Evolutionary conservation across 164 flowering plant genomes (phyloP), one percentile per base, ranked within the genome.

Genomic region (Protea cynaroides): DNA sequence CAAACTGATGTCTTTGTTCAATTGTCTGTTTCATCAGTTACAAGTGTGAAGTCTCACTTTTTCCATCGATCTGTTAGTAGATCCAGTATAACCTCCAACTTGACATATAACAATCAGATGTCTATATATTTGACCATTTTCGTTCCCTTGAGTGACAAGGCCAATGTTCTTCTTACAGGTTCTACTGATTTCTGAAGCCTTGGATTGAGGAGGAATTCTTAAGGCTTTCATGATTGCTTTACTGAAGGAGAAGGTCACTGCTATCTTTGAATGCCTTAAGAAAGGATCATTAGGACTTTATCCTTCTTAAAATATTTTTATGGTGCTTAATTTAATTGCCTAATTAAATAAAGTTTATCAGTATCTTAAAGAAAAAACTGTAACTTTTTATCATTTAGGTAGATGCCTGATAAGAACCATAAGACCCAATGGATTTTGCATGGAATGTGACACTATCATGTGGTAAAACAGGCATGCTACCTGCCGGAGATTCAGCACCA

Each of bases 401-500:
- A 46, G 22, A 37, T 50, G 14, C 25, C 34, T 29, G 8, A 1
- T 21, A 8, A 51, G 23, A 40, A 10, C 52, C 51, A n/a, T 29
- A 29, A 22, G 23, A 64, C 5, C 8, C 56, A 25, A 29, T 7
- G 14, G 6, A 24, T 58, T 21, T 56, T 14, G 25, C 19, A 56
- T 56, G 25, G 17, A 46, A 59, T 25, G 60, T 72, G 60, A 67
- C 57, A 44, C 25, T 11, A 37, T 25, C 37, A 40, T 38, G 34
- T 70, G 69, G 36, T 51, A 59, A 71, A 58, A 67, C 83, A 86
- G 95, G 91, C 80, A 40, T 54, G 49, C 15, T 67, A 76, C 59
- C 71, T 84, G 54, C 77, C 84, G 11, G 64, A 74, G 66, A 81
- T 88, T 68, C 60, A 65, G 50, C 87, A 86, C 51, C 88, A 86